These are phyloP conservation scores for Pyrus hybrid DNA, from an alignment of 331 rosid genomes.

Conservation along the genomic window DNA sequence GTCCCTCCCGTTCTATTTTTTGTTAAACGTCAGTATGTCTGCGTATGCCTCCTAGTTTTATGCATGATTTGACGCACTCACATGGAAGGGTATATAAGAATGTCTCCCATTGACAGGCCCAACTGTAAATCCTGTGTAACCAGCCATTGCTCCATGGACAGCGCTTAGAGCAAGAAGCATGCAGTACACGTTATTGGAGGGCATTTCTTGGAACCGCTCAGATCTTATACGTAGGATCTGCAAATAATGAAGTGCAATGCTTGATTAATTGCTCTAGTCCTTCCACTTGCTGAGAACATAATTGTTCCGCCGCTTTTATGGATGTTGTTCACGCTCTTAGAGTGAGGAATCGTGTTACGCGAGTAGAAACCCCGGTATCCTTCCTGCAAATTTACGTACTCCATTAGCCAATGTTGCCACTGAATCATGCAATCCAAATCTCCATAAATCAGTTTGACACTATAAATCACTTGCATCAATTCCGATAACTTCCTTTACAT, in stretches of 20 bases:
- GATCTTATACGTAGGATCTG: slow-evolving; percentile 98
- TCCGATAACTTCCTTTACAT: slow-evolving; percentile 72
- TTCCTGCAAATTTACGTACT: slow-evolving; percentile 42
- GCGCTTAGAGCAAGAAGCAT: slow-evolving; percentile 98
- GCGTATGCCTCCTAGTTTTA: too few species aligned
- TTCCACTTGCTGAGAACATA: neutral
- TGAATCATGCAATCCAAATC: neutral
- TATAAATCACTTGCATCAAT: slow-evolving; percentile 55
- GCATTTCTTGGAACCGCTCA: slow-evolving; percentile 92
- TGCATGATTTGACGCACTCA: slow-evolving; percentile 26
- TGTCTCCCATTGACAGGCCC: slow-evolving; percentile 91
- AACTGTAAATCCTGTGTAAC: slow-evolving; percentile 66
- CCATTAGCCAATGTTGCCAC: neutral
- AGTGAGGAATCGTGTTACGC: slow-evolving; percentile 53
- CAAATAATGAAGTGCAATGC: slow-evolving; percentile 5
- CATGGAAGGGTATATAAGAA: slow-evolving; percentile 74
- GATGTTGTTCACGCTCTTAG: slow-evolving; percentile 81
- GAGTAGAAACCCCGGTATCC: slow-evolving; percentile 92
- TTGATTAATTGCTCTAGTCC: neutral
- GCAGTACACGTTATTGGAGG: slow-evolving; percentile 83
- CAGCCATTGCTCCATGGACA: slow-evolving; percentile 99
- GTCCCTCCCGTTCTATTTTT: too few species aligned
- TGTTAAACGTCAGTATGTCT: neutral
- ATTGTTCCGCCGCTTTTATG: slow-evolving; percentile 96
- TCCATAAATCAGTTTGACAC: neutral